Evolutionary conservation across 1,284 basidiomycete species (phyloP).

Genomic region (Leccinum fallax): DNA sequence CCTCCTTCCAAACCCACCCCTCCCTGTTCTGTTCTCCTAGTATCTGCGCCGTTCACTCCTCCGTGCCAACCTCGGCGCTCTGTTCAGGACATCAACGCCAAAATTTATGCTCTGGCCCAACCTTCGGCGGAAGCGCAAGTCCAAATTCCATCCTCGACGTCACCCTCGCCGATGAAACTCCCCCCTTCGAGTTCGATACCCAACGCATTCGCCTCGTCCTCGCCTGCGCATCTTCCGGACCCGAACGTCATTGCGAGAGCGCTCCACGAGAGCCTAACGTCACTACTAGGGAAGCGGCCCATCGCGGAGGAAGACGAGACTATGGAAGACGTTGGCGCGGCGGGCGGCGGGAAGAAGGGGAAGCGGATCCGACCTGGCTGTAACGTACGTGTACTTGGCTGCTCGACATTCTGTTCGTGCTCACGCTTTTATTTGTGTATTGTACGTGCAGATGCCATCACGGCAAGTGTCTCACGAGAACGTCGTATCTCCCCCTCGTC

Average conservation of each 20-base stretch:
- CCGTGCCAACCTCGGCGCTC: not conserved
- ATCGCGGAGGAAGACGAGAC: conserved; percentile 43
- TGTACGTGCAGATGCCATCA: conserved; percentile 35
- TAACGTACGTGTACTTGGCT: conserved; percentile 41
- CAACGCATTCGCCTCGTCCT: conserved; percentile 21
- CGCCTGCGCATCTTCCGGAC: conserved; percentile 27
- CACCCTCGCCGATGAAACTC: conserved; percentile 59
- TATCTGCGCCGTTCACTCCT: not conserved
- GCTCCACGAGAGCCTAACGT: conserved; percentile 63
- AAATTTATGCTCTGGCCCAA: conserved; percentile 24
- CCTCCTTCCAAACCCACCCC: conserved; percentile 1
- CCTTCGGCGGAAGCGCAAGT: conserved; percentile 13
- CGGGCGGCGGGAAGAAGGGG: conserved; percentile 30
- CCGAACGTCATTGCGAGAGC: conserved; percentile 36
- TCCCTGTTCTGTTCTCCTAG: not conserved
- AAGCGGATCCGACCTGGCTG: conserved; percentile 48
- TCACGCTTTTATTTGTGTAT: conserved; percentile 1
- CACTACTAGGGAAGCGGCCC: conserved; percentile 66
- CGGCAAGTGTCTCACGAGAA: conserved; percentile 40
- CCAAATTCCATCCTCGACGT: conserved; percentile 60
- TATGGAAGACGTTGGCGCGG: conserved; percentile 5
- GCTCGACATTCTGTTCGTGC: not conserved
- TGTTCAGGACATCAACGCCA: not conserved
- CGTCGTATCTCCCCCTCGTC: conserved; percentile 20
- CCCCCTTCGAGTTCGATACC: conserved; percentile 29